These are phyloP conservation scores for Alternaria solani DNA, from an alignment of 2,329 filamentous ascomycete species.

Conservation along the genomic window DNA sequence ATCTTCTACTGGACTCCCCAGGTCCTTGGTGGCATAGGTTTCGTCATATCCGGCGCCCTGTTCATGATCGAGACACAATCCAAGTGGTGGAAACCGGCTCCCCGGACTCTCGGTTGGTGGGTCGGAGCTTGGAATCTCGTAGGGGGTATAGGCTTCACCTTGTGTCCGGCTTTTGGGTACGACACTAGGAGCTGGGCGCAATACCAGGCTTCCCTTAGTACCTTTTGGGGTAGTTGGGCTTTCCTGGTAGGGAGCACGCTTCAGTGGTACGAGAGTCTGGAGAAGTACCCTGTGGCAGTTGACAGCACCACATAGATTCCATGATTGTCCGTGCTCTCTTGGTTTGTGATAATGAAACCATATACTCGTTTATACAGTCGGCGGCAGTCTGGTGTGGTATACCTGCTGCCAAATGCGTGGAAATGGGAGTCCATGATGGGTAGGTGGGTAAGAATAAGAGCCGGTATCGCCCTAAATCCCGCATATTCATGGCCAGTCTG, in stretches of 20 bases:
- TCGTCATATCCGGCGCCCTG: slow-evolving; percentile 65
- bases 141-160: slow-evolving; percentile 69
- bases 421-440: background rate
- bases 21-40: slow-evolving; percentile 68
- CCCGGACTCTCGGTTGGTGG: slow-evolving; percentile 17
- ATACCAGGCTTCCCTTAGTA: slow-evolving; percentile 42
- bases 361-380: background rate
- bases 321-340: too few species aligned
- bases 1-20: slow-evolving; percentile 70
- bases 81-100: slow-evolving; percentile 68
- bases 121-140: slow-evolving; percentile 59
- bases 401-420: background rate
- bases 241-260: slow-evolving; percentile 46
- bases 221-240: slow-evolving; percentile 49
- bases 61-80: slow-evolving; percentile 74
- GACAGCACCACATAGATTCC: background rate
- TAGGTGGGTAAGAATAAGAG: background rate
- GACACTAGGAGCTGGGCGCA: slow-evolving; percentile 41
- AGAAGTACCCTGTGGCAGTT: slow-evolving; percentile 38
- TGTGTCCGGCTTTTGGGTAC: slow-evolving; percentile 49
- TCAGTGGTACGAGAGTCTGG: slow-evolving; percentile 45
- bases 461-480: background rate
- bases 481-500: slow-evolving; percentile 4
- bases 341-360: background rate
- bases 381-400: background rate